phyloP scores from a whole-genome alignment of 495 filamentous ascomycete species.

The Penicillium chermesinum region DNA sequence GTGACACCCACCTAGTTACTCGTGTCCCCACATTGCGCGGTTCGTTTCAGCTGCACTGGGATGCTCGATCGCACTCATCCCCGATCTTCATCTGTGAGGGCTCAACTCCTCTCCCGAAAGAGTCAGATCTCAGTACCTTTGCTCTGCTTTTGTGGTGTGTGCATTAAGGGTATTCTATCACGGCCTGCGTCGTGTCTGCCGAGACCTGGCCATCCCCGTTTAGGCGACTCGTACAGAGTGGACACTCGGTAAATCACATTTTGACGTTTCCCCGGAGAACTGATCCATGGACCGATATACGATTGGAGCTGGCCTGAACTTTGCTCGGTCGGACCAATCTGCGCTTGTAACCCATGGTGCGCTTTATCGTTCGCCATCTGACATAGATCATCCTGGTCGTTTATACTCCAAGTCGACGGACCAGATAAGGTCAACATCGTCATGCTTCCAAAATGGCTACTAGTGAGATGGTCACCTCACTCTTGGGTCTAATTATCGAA shows the following conservation, averaged over 20 bases:
- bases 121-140: constrained; percentile 7
- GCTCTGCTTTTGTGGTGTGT: constrained; percentile 9
- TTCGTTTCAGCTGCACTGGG: constrained; percentile 2
- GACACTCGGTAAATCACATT: constrained; percentile 25
- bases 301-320: constrained; percentile 7
- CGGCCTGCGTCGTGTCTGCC: background rate
- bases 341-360: background rate
- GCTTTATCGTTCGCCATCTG: background rate
- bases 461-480: too few species aligned
- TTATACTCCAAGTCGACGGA: background rate
- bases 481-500: too few species aligned
- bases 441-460: background rate
- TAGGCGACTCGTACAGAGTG: constrained; percentile 8
- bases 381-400: background rate
- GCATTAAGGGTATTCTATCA: constrained; percentile 6
- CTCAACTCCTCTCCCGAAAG: background rate
- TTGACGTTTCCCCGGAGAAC: background rate
- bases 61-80: background rate
- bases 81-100: background rate
- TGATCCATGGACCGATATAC: background rate
- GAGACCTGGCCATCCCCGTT: background rate
- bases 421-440: background rate
- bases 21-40: constrained; percentile 3
- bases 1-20: background rate
- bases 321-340: constrained; percentile 10